Evolutionary conservation across 441 rosid genomes (phyloP), one percentile per base, ranked within the genome.

Genomic region (Gossypium laxum): DNA sequence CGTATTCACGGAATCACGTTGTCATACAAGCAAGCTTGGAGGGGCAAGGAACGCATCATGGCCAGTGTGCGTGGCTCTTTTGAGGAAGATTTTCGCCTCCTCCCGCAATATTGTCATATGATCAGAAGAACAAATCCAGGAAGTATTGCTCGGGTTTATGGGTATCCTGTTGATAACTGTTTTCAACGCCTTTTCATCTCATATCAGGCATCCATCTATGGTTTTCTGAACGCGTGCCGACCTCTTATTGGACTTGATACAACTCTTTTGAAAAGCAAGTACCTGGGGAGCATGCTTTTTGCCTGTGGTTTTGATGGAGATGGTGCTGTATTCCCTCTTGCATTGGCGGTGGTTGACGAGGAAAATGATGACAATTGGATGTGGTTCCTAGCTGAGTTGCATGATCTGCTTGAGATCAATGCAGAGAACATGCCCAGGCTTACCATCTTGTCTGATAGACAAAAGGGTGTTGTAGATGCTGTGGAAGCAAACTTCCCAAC

Each of bases 401-500:
- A 77, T 67, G 75, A 85, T 22, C 84, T 89, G 60, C 87, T 89
- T 57, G 92, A 86, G 74, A 73, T 81, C 47, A 87, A 81, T 72
- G 73, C 78, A 0, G 91, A 85, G 69, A 86, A 85, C 86, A 87
- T 86, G 91, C 95, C 92, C 26, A 85, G 77, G 78, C 91, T 89
- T 60, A 87, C 95, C 52, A 82, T 89, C 52, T 76, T 89, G 52
- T 89, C 95, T 11, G 81, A 75, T 73, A 79, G 86, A 72, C 83
- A 85, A 15, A 52, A 67, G 57, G 79, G 83, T 30, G 79, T 86
- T 45, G 75, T 74, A 34, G 91, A 85, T 30, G 91, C 85, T 48
- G 85, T 87, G 5, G 87, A 86, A 28, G 77, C 77, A 12, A 83
- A 81, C 66, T 89, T 89, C 69, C 92, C 91, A 58, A 85, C 86